Evolutionary conservation across 176 grass and related monocot genomes (phyloP).

Genomic region (Oryza brachyantha): DNA sequence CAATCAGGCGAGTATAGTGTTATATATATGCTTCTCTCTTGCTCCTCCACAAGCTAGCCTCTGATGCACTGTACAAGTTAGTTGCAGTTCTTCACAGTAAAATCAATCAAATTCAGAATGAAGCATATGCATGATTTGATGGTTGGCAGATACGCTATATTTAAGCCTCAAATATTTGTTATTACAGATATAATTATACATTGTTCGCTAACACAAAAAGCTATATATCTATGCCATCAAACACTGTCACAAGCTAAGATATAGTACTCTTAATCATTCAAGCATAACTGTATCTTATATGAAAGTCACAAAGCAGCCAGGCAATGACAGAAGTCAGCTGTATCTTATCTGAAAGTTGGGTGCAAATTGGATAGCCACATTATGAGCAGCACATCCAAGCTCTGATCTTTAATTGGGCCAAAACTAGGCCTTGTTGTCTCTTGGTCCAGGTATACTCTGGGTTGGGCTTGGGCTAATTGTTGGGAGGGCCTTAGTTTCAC

Average conservation of each 20-base stretch:
- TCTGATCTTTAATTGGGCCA: neutral
- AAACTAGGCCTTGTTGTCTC: neutral
- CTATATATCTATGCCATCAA: neutral
- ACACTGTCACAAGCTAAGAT: neutral
- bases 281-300: no score
- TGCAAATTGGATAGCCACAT: neutral
- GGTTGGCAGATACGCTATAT: neutral
- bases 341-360: neutral
- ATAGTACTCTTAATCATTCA: no score
- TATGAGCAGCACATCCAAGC: neutral
- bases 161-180: neutral
- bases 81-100: neutral
- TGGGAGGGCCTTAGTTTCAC: neutral
- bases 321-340: neutral
- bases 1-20: slow-evolving; percentile 32
- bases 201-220: neutral
- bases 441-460: neutral
- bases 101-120: no score
- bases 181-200: neutral
- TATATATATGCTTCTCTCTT: no score
- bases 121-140: neutral
- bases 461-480: neutral
- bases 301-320: neutral
- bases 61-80: neutral
- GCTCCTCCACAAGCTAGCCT: neutral